A percentile compares a stretch with the other conserved stretches of the same genome.
Evolutionary conservation across 1,284 basidiomycete species (phyloP).

Genomic region (Ustilago tritici): DNA sequence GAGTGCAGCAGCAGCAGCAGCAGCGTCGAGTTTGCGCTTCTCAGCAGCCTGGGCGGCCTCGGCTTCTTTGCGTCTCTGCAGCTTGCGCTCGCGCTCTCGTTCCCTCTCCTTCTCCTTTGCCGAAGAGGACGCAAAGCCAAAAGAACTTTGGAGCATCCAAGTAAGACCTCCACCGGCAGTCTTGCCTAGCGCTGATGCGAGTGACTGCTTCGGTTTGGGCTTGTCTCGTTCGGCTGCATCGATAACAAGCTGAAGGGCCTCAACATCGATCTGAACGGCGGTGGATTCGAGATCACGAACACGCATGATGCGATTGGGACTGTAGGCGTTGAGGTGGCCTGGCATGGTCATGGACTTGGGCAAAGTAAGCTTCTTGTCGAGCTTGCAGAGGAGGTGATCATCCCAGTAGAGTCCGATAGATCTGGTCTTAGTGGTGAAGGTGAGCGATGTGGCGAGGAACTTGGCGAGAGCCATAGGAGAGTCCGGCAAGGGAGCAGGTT

Average conservation of each 20-base stretch:
- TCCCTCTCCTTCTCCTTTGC: constrained; percentile 37
- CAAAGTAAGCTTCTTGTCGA: constrained; percentile 79
- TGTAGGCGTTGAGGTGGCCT: constrained; percentile 71
- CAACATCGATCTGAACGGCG: constrained; percentile 84
- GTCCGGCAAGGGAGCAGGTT: constrained; percentile 83
- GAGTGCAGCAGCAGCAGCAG: constrained; percentile 42
- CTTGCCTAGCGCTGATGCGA: constrained; percentile 60
- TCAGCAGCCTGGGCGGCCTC: constrained; percentile 28
- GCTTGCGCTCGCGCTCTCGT: constrained; percentile 27
- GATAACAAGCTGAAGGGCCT: constrained; percentile 82
- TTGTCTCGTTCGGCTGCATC: constrained; percentile 80
- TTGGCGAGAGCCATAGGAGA: constrained; percentile 84
- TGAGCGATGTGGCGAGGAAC: constrained; percentile 91
- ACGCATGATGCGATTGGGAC: constrained; percentile 76
- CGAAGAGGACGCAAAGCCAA: constrained; percentile 69
- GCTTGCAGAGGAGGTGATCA: constrained; percentile 79
- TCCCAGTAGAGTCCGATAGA: constrained; percentile 76
- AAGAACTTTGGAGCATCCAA: constrained; percentile 68
- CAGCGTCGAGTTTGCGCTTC: constrained; percentile 23
- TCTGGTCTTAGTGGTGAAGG: constrained; percentile 87
- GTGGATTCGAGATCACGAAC: constrained; percentile 77
- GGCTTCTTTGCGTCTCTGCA: constrained; percentile 26
- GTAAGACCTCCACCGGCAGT: constrained; percentile 63
- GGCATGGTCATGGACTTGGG: constrained; percentile 76
- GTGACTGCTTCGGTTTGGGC: constrained; percentile 66